phyloP scores from a whole-genome alignment of 306 rosid genomes.

The Adenanthera pavonina region DNA sequence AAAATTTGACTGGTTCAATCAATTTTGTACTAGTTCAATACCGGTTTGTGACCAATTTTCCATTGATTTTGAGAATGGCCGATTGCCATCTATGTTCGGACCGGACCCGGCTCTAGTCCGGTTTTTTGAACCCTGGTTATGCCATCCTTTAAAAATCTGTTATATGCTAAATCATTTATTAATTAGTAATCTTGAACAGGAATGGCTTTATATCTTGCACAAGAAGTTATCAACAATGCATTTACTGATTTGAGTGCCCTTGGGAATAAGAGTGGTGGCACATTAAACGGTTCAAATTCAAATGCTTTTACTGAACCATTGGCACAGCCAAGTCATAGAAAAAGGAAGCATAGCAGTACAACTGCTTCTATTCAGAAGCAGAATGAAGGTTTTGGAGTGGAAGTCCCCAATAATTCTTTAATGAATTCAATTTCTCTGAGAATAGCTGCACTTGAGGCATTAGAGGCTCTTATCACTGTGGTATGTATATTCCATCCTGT shows the following conservation, averaged over 20 bases:
- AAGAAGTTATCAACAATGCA: conserved; percentile 67
- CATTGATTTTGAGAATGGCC: too few relatives aligned
- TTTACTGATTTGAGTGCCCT: conserved; percentile 62
- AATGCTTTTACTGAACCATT: conserved; percentile 45
- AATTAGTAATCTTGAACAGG: conserved; percentile 58
- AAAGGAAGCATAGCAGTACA: conserved; percentile 62
- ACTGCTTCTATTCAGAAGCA: conserved; percentile 50
- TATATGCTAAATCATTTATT: conserved; percentile 27
- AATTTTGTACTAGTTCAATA: too few relatives aligned
- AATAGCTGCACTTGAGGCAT: conserved; percentile 84
- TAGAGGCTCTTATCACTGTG: conserved; percentile 76
- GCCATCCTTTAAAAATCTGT: background rate
- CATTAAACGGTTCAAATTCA: conserved; percentile 45
- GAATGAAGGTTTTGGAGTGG: conserved; percentile 48
- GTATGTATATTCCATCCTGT: conserved; percentile 38
- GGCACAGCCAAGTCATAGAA: conserved; percentile 50
- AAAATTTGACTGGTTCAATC: too few relatives aligned
- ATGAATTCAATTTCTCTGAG: conserved; percentile 56
- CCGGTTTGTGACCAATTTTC: too few relatives aligned
- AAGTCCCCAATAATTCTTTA: conserved; percentile 39
- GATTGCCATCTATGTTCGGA: too few relatives aligned
- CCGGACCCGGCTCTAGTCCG: too few relatives aligned
- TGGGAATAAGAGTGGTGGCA: conserved; percentile 43
- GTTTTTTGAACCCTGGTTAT: too few relatives aligned
- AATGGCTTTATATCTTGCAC: conserved; percentile 67